Percentiles rank a stretch among this genome's conserved stretches.
Conservation (phyloP, 805 yeast genomes). For the Starmera dryadoides region DNA sequence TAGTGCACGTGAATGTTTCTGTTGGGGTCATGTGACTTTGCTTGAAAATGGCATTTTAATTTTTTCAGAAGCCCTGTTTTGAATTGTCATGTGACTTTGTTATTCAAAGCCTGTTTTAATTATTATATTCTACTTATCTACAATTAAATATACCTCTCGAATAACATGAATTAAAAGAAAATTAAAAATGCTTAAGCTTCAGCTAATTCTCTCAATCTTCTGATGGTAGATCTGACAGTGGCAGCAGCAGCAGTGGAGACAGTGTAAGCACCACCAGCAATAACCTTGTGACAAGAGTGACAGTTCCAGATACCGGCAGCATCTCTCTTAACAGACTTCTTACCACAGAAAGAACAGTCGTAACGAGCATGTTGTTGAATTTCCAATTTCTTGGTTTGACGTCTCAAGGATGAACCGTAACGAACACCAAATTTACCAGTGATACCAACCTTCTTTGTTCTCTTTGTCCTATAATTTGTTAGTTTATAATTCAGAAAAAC, state of each 20-base stretch:
- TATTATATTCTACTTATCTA: too few relatives aligned
- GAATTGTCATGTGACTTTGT: too few relatives aligned
- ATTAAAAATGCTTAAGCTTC: constrained; percentile 70
- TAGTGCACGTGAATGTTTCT: too few relatives aligned
- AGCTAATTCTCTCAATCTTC: constrained; percentile 99
- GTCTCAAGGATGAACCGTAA: constrained; percentile 99
- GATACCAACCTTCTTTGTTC: constrained; percentile 99
- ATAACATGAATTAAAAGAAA: constrained; percentile 2
- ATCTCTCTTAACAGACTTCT: constrained; percentile 95
- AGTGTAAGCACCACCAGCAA: constrained; percentile 99
- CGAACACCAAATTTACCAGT: constrained; percentile 99
- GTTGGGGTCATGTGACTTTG: neutral
- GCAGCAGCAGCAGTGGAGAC: constrained; percentile 99
- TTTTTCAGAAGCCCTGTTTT: too few relatives aligned
- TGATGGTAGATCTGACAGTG: constrained; percentile 99
- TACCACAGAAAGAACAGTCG: constrained; percentile 99
- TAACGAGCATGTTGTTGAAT: constrained; percentile 98
- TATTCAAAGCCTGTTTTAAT: too few relatives aligned
- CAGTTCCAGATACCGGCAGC: constrained; percentile 99
- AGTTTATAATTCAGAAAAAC: too few relatives aligned
- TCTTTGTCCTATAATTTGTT: constrained; percentile 78
- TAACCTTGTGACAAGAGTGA: constrained; percentile 88
- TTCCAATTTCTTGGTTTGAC: constrained; percentile 99
- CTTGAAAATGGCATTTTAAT: too few relatives aligned
- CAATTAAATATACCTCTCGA: neutral